phyloP scores from a whole-genome alignment of 805 yeast species.

The Ogataea naganishii region DNA sequence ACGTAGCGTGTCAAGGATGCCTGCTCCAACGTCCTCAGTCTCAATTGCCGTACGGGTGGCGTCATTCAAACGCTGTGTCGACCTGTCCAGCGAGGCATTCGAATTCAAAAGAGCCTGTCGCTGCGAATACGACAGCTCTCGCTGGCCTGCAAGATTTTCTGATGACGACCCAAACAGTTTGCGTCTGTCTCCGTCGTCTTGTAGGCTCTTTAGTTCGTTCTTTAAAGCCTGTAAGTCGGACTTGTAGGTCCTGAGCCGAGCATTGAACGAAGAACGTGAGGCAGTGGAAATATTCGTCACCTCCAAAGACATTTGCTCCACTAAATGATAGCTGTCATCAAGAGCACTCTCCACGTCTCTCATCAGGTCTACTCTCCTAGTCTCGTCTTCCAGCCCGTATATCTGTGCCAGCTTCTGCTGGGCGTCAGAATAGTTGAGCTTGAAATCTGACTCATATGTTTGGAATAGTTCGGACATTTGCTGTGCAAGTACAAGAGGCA shows the following conservation, averaged over 20 bases:
- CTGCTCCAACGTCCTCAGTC: conserved; percentile 87
- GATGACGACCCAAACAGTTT: conserved; percentile 56
- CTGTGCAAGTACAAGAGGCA: conserved; percentile 16
- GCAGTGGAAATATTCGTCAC: conserved; percentile 76
- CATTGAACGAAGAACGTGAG: conserved; percentile 60
- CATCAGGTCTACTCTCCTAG: conserved; percentile 44
- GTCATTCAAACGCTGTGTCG: conserved; percentile 76
- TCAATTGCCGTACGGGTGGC: conserved; percentile 87
- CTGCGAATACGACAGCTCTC: conserved; percentile 41
- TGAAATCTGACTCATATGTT: conserved; percentile 64
- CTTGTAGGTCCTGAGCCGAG: conserved; percentile 68
- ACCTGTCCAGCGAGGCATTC: conserved; percentile 72
- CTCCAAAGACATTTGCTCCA: conserved; percentile 85
- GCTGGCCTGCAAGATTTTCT: conserved; percentile 19
- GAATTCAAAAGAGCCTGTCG: conserved; percentile 73
- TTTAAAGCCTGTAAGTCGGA: conserved; percentile 50
- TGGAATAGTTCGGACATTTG: conserved; percentile 43
- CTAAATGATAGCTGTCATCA: conserved; percentile 73
- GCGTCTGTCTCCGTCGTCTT: conserved; percentile 65
- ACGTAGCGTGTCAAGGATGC: conserved; percentile 78
- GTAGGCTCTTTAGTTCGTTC: conserved; percentile 39
- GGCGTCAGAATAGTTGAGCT: conserved; percentile 62
- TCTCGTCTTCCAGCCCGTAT: conserved; percentile 33
- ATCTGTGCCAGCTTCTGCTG: conserved; percentile 53
- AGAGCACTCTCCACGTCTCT: conserved; percentile 55